A percentile compares a stretch with the other conserved stretches of the same genome.
phyloP scores from a whole-genome alignment of 2,329 filamentous ascomycete species.

The Mycosphaerella arachidis region DNA sequence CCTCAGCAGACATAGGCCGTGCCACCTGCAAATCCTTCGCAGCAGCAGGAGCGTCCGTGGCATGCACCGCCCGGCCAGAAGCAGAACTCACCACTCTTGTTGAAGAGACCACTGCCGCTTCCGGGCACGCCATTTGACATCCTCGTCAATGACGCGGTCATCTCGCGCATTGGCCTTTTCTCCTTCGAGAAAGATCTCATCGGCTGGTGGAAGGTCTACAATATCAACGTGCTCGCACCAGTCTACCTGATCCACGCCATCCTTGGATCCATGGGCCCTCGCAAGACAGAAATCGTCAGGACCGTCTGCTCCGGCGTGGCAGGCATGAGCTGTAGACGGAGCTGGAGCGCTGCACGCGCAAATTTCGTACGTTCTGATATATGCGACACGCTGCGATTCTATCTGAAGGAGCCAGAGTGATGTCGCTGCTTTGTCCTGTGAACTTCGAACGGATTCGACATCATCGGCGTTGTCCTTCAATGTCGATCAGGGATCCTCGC shows the following conservation, averaged over 20 bases:
- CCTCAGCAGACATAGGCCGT: constrained; percentile 19
- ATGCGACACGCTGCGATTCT: no score
- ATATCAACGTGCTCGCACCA: constrained; percentile 24
- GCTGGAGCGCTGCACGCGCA: no score
- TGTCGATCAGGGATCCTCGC: no score
- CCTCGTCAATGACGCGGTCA: constrained; percentile 14
- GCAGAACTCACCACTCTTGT: constrained; percentile 9
- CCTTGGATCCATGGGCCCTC: constrained; percentile 20
- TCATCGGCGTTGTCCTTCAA: no score
- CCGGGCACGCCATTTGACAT: constrained; percentile 10
- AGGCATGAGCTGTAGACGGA: no score
- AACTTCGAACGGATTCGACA: no score
- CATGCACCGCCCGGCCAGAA: constrained; percentile 14
- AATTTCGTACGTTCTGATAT: no score
- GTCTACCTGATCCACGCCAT: constrained; percentile 23
- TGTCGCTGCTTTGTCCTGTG: no score
- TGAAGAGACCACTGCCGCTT: constrained; percentile 8
- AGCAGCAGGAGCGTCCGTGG: constrained; percentile 13
- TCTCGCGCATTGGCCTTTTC: constrained; percentile 13
- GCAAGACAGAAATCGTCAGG: constrained; percentile 18
- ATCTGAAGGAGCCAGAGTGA: no score
- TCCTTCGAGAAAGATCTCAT: constrained; percentile 14
- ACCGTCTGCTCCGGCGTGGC: constrained; percentile 14
- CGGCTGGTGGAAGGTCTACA: constrained; percentile 25
- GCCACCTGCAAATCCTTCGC: constrained; percentile 14